Percentiles rank a stretch among this genome's conserved stretches.
phyloP scores from a whole-genome alignment of 2,329 filamentous ascomycete species.

The Microdochium bolleyi region DNA sequence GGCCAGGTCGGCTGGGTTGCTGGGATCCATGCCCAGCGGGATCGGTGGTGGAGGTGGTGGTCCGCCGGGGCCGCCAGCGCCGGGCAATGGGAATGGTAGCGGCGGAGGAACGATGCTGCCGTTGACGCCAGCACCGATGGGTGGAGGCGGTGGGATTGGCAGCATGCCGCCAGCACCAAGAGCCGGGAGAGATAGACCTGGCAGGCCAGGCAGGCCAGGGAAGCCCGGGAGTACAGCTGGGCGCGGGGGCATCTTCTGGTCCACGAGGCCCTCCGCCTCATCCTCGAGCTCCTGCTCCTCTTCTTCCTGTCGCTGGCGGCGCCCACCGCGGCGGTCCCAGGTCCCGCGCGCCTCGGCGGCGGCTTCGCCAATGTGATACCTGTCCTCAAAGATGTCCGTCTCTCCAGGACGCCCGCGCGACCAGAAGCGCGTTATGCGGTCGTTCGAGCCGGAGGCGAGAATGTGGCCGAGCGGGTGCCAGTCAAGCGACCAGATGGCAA shows the following conservation, averaged over 20 bases:
- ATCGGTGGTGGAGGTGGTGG: constrained; percentile 33
- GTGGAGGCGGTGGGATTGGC: constrained; percentile 32
- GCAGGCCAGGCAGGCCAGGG: constrained; percentile 47
- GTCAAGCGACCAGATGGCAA: constrained; percentile 94
- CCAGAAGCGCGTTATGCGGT: constrained; percentile 96
- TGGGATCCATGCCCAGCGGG: constrained; percentile 48
- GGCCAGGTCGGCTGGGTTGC: constrained; percentile 52
- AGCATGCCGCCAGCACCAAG: constrained; percentile 19
- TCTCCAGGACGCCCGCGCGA: constrained; percentile 84
- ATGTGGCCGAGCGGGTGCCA: constrained; percentile 98
- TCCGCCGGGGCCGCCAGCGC: constrained; percentile 24
- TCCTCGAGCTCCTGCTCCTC: constrained; percentile 92
- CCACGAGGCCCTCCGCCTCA: constrained; percentile 84
- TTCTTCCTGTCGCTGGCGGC: constrained; percentile 76
- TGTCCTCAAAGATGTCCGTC: constrained; percentile 75
- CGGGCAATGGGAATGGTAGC: constrained; percentile 45
- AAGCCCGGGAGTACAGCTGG: constrained; percentile 47
- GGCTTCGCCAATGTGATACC: constrained; percentile 90
- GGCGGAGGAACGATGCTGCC: constrained; percentile 26
- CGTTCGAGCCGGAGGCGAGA: constrained; percentile 89
- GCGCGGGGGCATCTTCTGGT: constrained; percentile 73
- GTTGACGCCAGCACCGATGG: constrained; percentile 30
- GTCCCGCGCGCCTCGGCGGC: constrained; percentile 94
- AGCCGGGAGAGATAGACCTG: constrained; percentile 31
- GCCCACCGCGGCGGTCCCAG: constrained; percentile 73